These are phyloP conservation scores for Coniferiporia sulphurascens DNA, from an alignment of 1,284 basidiomycete genomes.

Conservation along the genomic window DNA sequence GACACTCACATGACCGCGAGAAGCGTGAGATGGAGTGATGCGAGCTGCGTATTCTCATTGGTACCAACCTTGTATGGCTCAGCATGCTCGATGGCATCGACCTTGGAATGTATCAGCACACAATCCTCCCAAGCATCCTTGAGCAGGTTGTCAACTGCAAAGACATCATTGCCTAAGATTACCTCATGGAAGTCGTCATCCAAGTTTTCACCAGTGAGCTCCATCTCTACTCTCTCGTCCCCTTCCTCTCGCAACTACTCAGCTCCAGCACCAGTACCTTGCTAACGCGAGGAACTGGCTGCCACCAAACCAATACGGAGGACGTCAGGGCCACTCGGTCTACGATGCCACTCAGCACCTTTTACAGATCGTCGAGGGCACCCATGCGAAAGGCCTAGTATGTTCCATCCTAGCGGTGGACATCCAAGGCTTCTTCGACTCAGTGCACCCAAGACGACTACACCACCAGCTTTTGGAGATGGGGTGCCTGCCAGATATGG, in stretches of 20 bases:
- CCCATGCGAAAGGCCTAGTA: too few species aligned
- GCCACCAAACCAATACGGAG: too few species aligned
- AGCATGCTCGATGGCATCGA: conserved; percentile 93
- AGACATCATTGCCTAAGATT: conserved; percentile 95
- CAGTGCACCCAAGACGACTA: too few species aligned
- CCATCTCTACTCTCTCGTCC: conserved; percentile 87
- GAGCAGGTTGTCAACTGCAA: conserved; percentile 97
- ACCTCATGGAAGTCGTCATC: conserved; percentile 97
- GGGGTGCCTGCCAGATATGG: too few species aligned
- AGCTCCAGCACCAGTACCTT: conserved; percentile 93
- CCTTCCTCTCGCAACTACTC: conserved; percentile 90
- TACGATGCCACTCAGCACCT: too few species aligned
- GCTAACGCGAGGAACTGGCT: too few species aligned
- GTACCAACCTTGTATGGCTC: conserved; percentile 90
- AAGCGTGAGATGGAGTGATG: conserved; percentile 92
- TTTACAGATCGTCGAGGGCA: too few species aligned
- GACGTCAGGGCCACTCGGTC: too few species aligned
- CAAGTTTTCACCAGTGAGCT: conserved; percentile 97
- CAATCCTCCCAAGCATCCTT: conserved; percentile 83
- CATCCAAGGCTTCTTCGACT: too few species aligned
- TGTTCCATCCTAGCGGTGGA: too few species aligned
- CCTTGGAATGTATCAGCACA: conserved; percentile 79
- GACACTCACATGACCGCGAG: conserved; percentile 90
- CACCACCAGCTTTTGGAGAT: too few species aligned
- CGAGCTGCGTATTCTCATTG: conserved; percentile 90